Conservation (phyloP, 106 monocot species). For the Apostasia shenzhenica region DNA sequence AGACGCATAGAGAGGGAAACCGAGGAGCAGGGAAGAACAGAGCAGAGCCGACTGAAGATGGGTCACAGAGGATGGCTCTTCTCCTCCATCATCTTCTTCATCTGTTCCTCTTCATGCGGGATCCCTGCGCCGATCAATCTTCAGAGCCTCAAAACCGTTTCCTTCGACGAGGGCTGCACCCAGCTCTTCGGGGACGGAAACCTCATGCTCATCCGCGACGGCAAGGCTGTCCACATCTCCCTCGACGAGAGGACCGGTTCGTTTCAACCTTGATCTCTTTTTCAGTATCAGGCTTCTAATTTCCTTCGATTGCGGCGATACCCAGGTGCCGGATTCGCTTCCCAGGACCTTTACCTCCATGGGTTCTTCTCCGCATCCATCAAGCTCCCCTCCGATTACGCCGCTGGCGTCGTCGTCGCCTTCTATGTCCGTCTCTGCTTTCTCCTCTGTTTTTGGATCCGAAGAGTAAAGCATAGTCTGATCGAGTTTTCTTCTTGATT, state of each 20-base stretch:
- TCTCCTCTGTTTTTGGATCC: not conserved
- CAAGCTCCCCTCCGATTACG: constrained; percentile 78
- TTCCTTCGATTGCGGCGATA: not conserved
- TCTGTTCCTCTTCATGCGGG: not conserved
- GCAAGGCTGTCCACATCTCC: constrained; percentile 40
- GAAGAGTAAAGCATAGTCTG: not conserved
- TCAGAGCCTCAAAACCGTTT: constrained; percentile 8
- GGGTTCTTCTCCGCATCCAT: constrained; percentile 90
- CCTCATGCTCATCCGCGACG: constrained; percentile 33
- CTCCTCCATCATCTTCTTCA: constrained; percentile 2
- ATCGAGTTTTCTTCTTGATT: not conserved
- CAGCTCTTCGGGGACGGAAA: constrained; percentile 58
- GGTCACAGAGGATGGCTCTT: not conserved
- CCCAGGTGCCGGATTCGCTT: constrained; percentile 79
- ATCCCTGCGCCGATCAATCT: constrained; percentile 2
- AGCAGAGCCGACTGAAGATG: not conserved
- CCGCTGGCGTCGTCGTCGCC: constrained; percentile 88
- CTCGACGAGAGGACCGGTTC: constrained; percentile 48
- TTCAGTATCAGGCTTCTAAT: not conserved
- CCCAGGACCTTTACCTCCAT: constrained; percentile 66
- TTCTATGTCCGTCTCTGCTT: constrained; percentile 57
- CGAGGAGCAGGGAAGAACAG: not conserved
- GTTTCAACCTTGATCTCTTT: not conserved
- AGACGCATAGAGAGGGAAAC: not conserved
- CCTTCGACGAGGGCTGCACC: constrained; percentile 59